phyloP scores from a whole-genome alignment of 345 rosid species.

The Pseudoturritis turrita region DNA sequence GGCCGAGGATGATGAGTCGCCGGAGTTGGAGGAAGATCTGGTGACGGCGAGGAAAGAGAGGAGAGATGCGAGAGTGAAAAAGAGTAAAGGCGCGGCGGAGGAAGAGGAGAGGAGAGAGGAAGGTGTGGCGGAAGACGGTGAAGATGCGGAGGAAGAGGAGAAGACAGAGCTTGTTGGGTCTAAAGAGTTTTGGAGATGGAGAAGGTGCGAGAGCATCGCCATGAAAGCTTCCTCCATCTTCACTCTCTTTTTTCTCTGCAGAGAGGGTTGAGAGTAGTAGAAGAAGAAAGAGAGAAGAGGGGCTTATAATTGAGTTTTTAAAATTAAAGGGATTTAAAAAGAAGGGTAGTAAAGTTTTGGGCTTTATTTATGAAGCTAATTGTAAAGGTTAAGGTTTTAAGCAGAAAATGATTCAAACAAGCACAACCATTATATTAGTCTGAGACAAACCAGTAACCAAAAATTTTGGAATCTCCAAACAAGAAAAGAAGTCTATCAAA shows the following conservation, averaged over 20 bases:
- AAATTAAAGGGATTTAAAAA: not conserved
- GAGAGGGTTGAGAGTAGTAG: not conserved
- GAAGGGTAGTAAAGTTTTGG: not conserved
- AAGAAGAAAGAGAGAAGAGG: not conserved
- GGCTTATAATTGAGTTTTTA: not conserved
- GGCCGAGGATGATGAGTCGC: slow-evolving; percentile 25
- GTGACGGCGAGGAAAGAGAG: slow-evolving; percentile 48
- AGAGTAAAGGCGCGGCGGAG: slow-evolving; percentile 52
- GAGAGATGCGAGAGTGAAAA: slow-evolving; percentile 54
- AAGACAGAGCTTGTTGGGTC: slow-evolving; percentile 69
- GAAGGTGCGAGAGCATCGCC: slow-evolving; percentile 83
- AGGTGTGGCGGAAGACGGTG: slow-evolving; percentile 38
- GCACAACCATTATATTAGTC: slow-evolving; percentile 10
- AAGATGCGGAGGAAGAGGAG: slow-evolving; percentile 45
- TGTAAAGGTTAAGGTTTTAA: not conserved
- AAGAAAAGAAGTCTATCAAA: slow-evolving; percentile 19
- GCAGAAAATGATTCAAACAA: not conserved
- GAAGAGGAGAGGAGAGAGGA: slow-evolving; percentile 48
- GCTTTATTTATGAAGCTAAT: not conserved
- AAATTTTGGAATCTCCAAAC: slow-evolving; percentile 11
- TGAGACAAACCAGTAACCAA: slow-evolving; percentile 26
- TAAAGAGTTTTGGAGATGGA: slow-evolving; percentile 83
- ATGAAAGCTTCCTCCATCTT: slow-evolving; percentile 82
- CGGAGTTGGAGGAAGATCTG: slow-evolving; percentile 27
- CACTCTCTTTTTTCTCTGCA: slow-evolving; percentile 3